Percentiles rank a stretch among this genome's conserved stretches.
Conservation (phyloP, 768 basidiomycete species). For the Termitomyces bulborhizus region DNA sequence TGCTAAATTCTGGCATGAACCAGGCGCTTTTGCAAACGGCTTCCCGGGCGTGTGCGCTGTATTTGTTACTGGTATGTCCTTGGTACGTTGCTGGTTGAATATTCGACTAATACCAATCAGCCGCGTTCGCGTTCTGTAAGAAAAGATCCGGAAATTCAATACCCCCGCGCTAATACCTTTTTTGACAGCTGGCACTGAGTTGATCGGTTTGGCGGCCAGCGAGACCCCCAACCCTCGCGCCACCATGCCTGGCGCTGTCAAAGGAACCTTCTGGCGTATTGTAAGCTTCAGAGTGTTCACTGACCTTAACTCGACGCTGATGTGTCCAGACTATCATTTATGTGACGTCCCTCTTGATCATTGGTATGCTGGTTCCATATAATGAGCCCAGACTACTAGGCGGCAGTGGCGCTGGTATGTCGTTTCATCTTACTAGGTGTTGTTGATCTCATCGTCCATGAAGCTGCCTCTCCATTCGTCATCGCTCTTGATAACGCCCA, state of each 20-base stretch:
- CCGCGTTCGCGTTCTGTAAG: slow-evolving; percentile 36
- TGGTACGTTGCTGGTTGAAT: neutral
- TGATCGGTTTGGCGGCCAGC: slow-evolving; percentile 39
- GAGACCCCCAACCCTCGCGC: slow-evolving; percentile 40
- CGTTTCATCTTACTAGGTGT: neutral
- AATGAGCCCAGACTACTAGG: slow-evolving; percentile 30
- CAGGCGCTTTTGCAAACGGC: slow-evolving; percentile 37
- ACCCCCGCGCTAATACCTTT: neutral
- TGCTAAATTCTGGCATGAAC: slow-evolving; percentile 30
- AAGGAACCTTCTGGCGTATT: slow-evolving; percentile 44
- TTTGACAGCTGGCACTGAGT: slow-evolving; percentile 35
- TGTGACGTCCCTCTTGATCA: slow-evolving; percentile 36
- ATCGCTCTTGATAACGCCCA: slow-evolving; percentile 33
- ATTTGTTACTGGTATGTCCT: slow-evolving; percentile 31
- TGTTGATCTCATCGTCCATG: neutral
- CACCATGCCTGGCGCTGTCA: slow-evolving; percentile 38
- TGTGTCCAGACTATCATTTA: slow-evolving; percentile 35
- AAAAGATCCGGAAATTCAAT: neutral
- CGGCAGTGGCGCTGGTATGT: slow-evolving; percentile 27
- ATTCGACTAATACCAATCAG: slow-evolving; percentile 1
- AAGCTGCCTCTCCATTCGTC: slow-evolving; percentile 39
- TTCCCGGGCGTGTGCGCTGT: slow-evolving; percentile 41
- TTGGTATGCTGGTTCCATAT: slow-evolving; percentile 33
- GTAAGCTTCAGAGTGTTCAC: slow-evolving; percentile 18
- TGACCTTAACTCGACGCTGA: neutral